Evolutionary conservation across 2,329 filamentous ascomycete genomes (phyloP).

Genomic region (Dothideomycetes sp.): DNA sequence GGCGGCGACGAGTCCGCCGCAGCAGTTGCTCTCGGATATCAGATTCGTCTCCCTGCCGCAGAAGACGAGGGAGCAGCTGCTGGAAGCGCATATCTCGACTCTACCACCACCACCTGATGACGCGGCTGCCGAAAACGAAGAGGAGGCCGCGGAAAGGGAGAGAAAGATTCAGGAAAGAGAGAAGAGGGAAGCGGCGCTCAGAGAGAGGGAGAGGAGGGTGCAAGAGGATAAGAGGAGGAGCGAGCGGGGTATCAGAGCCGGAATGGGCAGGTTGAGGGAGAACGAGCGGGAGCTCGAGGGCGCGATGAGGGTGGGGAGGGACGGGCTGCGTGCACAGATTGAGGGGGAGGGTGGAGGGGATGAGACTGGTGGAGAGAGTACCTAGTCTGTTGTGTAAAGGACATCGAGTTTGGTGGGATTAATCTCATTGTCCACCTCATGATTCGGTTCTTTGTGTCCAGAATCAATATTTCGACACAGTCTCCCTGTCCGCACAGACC

Average conservation of each 20-base stretch:
- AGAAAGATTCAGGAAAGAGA: slow-evolving; percentile 32
- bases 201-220: slow-evolving; percentile 43
- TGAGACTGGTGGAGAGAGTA: no score
- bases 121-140: slow-evolving; percentile 15
- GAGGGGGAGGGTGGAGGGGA: no score
- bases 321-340: slow-evolving; percentile 53
- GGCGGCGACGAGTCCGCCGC: slow-evolving; percentile 46
- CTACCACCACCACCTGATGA: slow-evolving; percentile 48
- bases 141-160: slow-evolving; percentile 42
- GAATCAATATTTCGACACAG: not conserved
- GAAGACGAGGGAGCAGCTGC: slow-evolving; percentile 49
- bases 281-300: slow-evolving; percentile 57
- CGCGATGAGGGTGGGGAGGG: slow-evolving; percentile 59
- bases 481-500: no score
- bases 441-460: not conserved
- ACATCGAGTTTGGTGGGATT: no score
- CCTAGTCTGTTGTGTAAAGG: no score
- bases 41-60: slow-evolving; percentile 58
- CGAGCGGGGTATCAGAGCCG: slow-evolving; percentile 14
- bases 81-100: slow-evolving; percentile 56
- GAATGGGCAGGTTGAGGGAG: slow-evolving; percentile 46
- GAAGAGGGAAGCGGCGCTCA: slow-evolving; percentile 54
- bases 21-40: slow-evolving; percentile 52
- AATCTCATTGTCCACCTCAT: not conserved
- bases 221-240: slow-evolving; percentile 14